Percentiles rank a stretch among this genome's conserved stretches.
These are phyloP conservation scores for Gaultheria prostrata DNA, from an alignment of 148 eudicot species.

Conservation along the genomic window DNA sequence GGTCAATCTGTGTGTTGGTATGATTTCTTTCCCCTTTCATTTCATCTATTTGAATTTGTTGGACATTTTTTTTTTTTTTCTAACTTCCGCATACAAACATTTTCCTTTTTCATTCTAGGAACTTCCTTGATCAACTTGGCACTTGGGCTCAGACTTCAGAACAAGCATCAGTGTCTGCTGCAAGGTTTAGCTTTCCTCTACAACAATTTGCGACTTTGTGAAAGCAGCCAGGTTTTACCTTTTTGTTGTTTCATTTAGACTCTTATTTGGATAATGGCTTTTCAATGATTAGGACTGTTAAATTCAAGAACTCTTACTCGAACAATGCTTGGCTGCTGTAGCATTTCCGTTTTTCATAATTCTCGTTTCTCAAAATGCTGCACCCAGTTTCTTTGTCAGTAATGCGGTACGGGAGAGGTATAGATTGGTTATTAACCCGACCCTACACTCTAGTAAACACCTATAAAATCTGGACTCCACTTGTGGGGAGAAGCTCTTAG, in stretches of 20 bases:
- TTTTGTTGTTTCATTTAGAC: background rate
- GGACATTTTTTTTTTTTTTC: background rate
- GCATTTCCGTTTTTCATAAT: no score
- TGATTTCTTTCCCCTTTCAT: background rate
- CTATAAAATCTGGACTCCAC: background rate
- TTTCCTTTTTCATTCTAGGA: slow-evolving; percentile 28
- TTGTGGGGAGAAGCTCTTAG: background rate
- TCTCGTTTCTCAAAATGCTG: no score
- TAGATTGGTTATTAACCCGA: background rate
- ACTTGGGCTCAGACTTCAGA: slow-evolving; percentile 80
- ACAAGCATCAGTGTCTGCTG: slow-evolving; percentile 80
- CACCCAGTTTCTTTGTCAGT: no score
- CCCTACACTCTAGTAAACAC: background rate
- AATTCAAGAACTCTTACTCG: slow-evolving; percentile 1
- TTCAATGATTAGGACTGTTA: background rate
- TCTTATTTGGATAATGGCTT: background rate
- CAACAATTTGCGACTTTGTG: slow-evolving; percentile 62
- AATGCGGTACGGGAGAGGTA: no score
- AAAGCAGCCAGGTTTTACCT: slow-evolving; percentile 47
- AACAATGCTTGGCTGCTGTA: background rate
- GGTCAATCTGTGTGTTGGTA: slow-evolving; percentile 74
- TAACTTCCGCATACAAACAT: background rate
- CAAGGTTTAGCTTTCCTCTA: slow-evolving; percentile 87
- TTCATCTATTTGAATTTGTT: background rate
- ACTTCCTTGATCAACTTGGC: slow-evolving; percentile 77